Evolutionary conservation across 305 asterid genomes (phyloP).

Genomic region (Ruellia speciosa): DNA sequence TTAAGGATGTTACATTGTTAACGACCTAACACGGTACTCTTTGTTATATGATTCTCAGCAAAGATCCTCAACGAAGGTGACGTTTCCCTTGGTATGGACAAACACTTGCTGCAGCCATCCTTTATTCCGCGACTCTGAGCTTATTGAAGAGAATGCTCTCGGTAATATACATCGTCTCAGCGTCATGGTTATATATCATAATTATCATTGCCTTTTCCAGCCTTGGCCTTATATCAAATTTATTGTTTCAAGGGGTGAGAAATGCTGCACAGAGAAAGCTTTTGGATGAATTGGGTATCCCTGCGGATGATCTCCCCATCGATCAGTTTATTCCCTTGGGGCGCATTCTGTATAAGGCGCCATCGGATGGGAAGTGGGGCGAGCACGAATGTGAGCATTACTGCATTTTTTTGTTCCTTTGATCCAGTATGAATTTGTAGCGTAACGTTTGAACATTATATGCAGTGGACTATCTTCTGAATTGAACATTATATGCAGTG

Average conservation of each 20-base stretch:
- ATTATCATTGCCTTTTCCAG: not conserved
- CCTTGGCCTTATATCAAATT: not conserved
- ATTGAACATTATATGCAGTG: too few relatives aligned
- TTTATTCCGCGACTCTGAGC: conserved; percentile 51
- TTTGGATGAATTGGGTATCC: conserved; percentile 83
- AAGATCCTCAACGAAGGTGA: conserved; percentile 61
- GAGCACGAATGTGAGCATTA: conserved; percentile 61
- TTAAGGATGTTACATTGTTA: not conserved
- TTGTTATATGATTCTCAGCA: conserved; percentile 30
- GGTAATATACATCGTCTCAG: conserved; percentile 23
- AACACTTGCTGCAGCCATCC: conserved; percentile 80
- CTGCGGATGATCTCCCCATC: conserved; percentile 61
- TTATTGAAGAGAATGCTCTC: conserved; percentile 44
- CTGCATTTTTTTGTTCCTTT: not conserved
- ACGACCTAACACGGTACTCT: not conserved
- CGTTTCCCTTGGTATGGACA: conserved; percentile 67
- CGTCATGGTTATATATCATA: too few relatives aligned
- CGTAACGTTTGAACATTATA: too few relatives aligned
- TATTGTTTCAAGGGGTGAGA: conserved; percentile 47
- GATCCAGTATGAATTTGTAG: too few relatives aligned
- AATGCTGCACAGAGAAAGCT: conserved; percentile 95
- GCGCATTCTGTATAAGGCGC: conserved; percentile 83
- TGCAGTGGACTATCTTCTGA: conserved; percentile 73
- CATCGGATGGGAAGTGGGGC: conserved; percentile 95
- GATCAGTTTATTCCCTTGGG: conserved; percentile 65